Evolutionary conservation across 352 stramenopile genomes (phyloP).

Genomic region (Phytophthora hybrid): DNA sequence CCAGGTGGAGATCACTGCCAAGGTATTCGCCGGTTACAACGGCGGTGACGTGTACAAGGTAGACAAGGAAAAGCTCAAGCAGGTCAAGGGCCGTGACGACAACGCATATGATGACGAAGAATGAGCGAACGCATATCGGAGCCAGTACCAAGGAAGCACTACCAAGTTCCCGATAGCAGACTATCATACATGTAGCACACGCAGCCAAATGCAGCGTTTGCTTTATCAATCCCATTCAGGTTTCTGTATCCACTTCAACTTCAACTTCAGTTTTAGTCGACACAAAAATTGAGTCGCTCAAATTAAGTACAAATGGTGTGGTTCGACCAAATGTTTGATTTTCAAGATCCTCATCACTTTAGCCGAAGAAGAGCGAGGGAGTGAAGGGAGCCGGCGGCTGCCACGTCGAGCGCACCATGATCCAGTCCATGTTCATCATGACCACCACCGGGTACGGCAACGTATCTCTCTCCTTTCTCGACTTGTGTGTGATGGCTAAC

Average conservation of each 20-base stretch:
- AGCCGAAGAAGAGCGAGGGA: conserved; percentile 1
- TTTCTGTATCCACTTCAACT: conserved; percentile 10
- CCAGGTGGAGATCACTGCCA: conserved; percentile 99
- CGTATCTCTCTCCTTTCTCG: not conserved
- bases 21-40: conserved; percentile 94
- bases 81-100: conserved; percentile 91
- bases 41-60: conserved; percentile 94
- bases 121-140: conserved; percentile 18
- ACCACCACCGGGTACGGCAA: conserved; percentile 87
- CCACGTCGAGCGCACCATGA: conserved; percentile 73
- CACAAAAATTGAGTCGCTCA: conserved; percentile 13
- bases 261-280: conserved; percentile 12
- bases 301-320: conserved; percentile 25
- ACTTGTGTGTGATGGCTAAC: conserved; percentile 18
- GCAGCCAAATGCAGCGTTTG: conserved; percentile 6
- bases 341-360: conserved; percentile 28
- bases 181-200: conserved; percentile 4
- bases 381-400: not conserved
- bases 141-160: conserved; percentile 26
- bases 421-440: conserved; percentile 98
- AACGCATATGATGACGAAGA: conserved; percentile 64
- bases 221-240: not conserved
- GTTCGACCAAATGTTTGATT: conserved; percentile 29
- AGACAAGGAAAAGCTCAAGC: conserved; percentile 93
- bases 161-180: not conserved